Percentiles rank a stretch among this genome's conserved stretches.
phyloP scores from a whole-genome alignment of 2,329 filamentous ascomycete genomes.

The Sclerotinia borealis region DNA sequence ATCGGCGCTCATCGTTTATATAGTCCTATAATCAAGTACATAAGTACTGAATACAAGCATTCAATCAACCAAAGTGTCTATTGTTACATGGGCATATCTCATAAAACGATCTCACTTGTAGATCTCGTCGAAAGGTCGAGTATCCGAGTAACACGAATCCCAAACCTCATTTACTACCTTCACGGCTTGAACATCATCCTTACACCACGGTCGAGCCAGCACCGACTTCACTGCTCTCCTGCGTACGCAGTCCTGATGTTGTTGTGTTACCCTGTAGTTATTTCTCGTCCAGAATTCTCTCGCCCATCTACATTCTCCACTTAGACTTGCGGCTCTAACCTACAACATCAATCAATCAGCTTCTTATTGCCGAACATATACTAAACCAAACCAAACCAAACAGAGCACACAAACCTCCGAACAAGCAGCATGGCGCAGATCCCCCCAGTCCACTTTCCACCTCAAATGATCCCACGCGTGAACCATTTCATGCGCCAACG shows the following conservation, averaged over 20 bases:
- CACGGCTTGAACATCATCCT: slow-evolving; percentile 77
- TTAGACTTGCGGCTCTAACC: slow-evolving; percentile 90
- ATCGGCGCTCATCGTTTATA: slow-evolving; percentile 29
- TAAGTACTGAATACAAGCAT: slow-evolving; percentile 8
- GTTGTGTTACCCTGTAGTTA: slow-evolving; percentile 84
- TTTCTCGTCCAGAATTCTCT: slow-evolving; percentile 78
- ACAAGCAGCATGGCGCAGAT: slow-evolving; percentile 85
- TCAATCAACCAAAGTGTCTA: background rate
- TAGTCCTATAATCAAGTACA: slow-evolving; percentile 4
- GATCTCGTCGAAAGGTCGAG: slow-evolving; percentile 92
- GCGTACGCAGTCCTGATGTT: slow-evolving; percentile 89
- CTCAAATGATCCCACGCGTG: slow-evolving; percentile 91
- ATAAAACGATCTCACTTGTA: slow-evolving; percentile 55
- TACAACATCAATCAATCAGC: slow-evolving; percentile 34
- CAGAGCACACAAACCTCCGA: slow-evolving; percentile 61
- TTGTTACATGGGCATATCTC: slow-evolving; percentile 4
- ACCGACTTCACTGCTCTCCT: slow-evolving; percentile 75
- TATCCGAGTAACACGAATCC: slow-evolving; percentile 94
- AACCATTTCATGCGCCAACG: slow-evolving; percentile 94
- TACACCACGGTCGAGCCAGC: slow-evolving; percentile 69
- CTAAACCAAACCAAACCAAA: background rate
- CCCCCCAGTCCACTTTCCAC: slow-evolving; percentile 80
- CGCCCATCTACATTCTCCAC: slow-evolving; percentile 87
- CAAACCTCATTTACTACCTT: slow-evolving; percentile 96
- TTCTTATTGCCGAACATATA: background rate